Conservation (phyloP, 768 basidiomycete genomes). For the Coprinopsis strossmayeri region DNA sequence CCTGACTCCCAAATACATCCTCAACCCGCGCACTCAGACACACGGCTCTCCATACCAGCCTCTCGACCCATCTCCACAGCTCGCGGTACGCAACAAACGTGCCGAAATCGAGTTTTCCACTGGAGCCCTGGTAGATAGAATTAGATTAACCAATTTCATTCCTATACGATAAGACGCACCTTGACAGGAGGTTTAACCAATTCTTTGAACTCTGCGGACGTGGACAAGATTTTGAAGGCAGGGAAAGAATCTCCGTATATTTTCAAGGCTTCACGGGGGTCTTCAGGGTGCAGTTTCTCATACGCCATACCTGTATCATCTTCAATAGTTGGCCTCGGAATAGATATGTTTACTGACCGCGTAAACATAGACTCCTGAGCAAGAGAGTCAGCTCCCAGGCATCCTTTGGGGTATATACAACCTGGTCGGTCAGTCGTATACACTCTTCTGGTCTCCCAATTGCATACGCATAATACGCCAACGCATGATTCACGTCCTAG, state of each 20-base stretch:
- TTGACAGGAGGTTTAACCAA: neutral
- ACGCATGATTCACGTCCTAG: constrained; percentile 60
- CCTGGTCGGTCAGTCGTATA: constrained; percentile 49
- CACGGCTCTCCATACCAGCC: constrained; percentile 75
- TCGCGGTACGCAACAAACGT: constrained; percentile 71
- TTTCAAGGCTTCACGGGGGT: constrained; percentile 45
- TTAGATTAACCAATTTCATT: too few relatives aligned
- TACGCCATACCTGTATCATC: constrained; percentile 59
- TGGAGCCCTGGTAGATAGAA: constrained; percentile 23
- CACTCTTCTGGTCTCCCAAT: constrained; percentile 61
- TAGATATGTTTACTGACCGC: constrained; percentile 43
- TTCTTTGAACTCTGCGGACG: neutral
- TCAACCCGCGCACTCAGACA: constrained; percentile 50
- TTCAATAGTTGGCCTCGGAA: constrained; percentile 4
- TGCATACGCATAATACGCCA: constrained; percentile 81
- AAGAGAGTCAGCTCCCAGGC: constrained; percentile 74
- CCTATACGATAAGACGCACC: too few relatives aligned
- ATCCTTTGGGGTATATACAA: neutral
- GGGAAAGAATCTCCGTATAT: constrained; percentile 51
- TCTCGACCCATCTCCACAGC: constrained; percentile 82
- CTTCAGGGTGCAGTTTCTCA: constrained; percentile 50
- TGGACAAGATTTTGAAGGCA: constrained; percentile 31
- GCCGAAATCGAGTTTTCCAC: constrained; percentile 36
- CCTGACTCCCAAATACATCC: constrained; percentile 22
- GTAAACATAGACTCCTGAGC: constrained; percentile 69